Base-by-base conservation (phyloP, 495 filamentous ascomycete genomes). In the Talaromyces liani region DNA sequence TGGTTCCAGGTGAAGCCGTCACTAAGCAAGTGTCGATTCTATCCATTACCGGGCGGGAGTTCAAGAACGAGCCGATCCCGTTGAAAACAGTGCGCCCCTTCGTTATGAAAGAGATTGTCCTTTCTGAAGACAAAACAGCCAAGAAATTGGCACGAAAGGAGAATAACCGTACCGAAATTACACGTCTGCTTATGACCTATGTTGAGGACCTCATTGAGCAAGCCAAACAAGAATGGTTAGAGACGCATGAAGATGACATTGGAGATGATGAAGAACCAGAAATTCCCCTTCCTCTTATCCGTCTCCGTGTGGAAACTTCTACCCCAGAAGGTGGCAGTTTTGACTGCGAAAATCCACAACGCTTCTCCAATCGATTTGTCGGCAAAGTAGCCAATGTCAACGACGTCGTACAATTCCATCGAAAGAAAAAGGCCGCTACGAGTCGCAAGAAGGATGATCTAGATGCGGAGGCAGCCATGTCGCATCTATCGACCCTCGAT, bases 311-410 rank as follows among this genome's bases (percentile, higher is more conserved):
- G 6, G 94, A 99, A 67, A 94, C 89, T 64, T 87, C 92, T 0
- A 87, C 93, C 1, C 90, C 91, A 0, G 92, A 97, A 33, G 91
- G 91, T 25, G 89, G 91, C 45, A 84, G 85, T 51, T 99, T 89
- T 67, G 91, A 97, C 63, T 89, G 87, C 62, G 95, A 98, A 69
- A 99, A 99, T 64, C 94, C 94, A 16, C 94, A 98, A 69, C 86
- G 94, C 4, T 98, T 98, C 67, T 98, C 95, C 0, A 97, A 96
- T 72, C 86, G 93, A 4, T 99, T 99, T 67, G 82, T 88, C 1
- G 88, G 86, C 6, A 91, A 88, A 68, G 94, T 98, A 0, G 94
- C 94, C 9, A 99, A 99, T 67, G 85, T 89, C 1, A 94, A 90
- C 67, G 94, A 99, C 66, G 92, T 99, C 1, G 86, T 99, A 2